phyloP scores from a whole-genome alignment of 441 rosid species.

The Populus tomentosa region DNA sequence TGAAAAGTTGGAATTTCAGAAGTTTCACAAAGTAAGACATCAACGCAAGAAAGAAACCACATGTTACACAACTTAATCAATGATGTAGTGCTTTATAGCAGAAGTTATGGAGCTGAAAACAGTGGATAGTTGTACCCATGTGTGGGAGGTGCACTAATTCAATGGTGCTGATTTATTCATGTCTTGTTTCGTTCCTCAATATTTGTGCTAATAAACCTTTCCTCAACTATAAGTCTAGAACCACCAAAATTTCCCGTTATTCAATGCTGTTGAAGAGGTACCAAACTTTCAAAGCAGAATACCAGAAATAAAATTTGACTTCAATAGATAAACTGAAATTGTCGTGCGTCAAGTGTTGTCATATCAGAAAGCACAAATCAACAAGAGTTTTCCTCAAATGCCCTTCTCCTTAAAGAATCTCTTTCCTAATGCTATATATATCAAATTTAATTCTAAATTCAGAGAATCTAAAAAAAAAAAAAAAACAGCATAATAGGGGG shows the following conservation, averaged over 20 bases:
- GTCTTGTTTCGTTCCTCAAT: background rate
- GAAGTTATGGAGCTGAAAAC: background rate
- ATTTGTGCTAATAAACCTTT: background rate
- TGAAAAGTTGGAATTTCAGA: constrained; percentile 21
- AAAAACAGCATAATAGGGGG: background rate
- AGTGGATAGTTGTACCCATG: background rate
- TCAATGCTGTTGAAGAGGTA: no score
- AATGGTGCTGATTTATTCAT: background rate
- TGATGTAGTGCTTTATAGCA: background rate
- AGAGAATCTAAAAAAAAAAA: background rate
- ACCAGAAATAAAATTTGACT: background rate
- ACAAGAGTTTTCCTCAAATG: background rate
- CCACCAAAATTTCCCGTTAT: background rate
- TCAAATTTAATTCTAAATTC: background rate
- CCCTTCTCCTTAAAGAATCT: background rate
- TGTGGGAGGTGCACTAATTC: background rate
- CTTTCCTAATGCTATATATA: background rate
- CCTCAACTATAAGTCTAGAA: background rate
- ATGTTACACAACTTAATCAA: background rate
- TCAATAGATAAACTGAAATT: background rate
- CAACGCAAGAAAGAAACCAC: background rate
- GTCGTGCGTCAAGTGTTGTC: background rate
- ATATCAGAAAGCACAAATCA: background rate
- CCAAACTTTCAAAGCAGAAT: background rate
- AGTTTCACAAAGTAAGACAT: background rate